Conservation (phyloP, 768 basidiomycete species). For the Calocybe gangraenosa region DNA sequence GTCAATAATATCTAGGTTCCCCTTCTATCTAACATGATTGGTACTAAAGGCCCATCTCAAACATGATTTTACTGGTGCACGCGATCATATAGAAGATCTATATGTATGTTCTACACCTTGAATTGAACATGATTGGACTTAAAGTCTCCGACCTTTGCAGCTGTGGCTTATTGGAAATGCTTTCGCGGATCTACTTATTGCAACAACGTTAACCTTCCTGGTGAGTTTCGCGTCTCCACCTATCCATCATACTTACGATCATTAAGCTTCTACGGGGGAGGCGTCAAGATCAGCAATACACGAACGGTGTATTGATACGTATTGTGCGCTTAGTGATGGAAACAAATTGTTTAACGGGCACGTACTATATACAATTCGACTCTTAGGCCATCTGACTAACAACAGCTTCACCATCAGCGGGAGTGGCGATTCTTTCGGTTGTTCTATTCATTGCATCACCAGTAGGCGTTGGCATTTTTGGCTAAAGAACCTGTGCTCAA, state of each 20-base stretch:
- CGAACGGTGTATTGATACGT: conserved; percentile 5
- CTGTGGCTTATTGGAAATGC: conserved; percentile 22
- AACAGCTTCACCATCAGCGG: neutral
- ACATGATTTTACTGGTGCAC: conserved; percentile 1
- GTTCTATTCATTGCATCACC: conserved; percentile 11
- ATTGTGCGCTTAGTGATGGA: conserved; percentile 8
- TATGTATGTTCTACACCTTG: conserved; percentile 7
- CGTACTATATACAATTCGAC: neutral
- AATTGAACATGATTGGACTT: neutral
- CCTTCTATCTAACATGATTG: neutral
- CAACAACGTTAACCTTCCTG: conserved; percentile 17
- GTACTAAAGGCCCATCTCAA: neutral
- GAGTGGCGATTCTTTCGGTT: conserved; percentile 3
- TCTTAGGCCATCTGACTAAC: neutral
- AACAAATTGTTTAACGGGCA: conserved; percentile 10
- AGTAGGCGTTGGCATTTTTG: neutral
- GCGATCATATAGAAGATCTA: conserved; percentile 5
- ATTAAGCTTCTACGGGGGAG: conserved; percentile 3
- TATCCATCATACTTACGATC: neutral
- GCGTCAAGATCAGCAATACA: neutral
- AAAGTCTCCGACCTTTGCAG: conserved; percentile 1
- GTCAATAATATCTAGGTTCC: neutral
- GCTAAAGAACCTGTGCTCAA: neutral
- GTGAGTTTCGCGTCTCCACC: conserved; percentile 5
- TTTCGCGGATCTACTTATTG: conserved; percentile 18